These are phyloP conservation scores for Kitagawia praeruptora DNA, from an alignment of 129 eudicot genomes.

Conservation along the genomic window DNA sequence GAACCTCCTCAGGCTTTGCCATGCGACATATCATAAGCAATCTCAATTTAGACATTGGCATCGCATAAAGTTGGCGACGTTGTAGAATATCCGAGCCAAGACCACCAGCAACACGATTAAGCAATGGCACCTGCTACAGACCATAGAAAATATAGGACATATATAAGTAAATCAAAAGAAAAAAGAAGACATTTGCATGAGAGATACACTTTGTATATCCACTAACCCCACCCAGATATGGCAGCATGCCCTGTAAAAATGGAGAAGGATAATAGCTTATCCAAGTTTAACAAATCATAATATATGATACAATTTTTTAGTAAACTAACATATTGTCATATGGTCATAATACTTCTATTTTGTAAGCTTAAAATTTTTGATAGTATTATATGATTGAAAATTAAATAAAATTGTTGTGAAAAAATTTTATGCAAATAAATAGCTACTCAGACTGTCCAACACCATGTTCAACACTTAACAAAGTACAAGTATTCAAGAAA, in stretches of 20 bases:
- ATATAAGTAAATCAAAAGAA: neutral
- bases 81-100: constrained; percentile 66
- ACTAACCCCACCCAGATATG: neutral
- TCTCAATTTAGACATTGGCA: constrained; percentile 82
- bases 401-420: neutral
- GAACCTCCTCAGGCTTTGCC: constrained; percentile 99
- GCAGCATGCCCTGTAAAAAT: neutral
- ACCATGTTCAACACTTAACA: neutral
- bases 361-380: too few relatives aligned
- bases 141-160: constrained; percentile 10
- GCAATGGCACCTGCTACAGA: constrained; percentile 49
- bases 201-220: neutral
- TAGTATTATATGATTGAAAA: neutral
- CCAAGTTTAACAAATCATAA: too few relatives aligned
- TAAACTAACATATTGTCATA: neutral
- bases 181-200: neutral
- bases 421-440: neutral
- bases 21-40: constrained; percentile 87
- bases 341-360: too few relatives aligned
- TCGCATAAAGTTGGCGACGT: constrained; percentile 77
- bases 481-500: neutral
- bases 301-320: too few relatives aligned
- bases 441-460: neutral
- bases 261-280: neutral
- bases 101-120: constrained; percentile 63